Conservation (phyloP, 2,329 filamentous ascomycete genomes). For the Teratosphaeria viscida region DNA sequence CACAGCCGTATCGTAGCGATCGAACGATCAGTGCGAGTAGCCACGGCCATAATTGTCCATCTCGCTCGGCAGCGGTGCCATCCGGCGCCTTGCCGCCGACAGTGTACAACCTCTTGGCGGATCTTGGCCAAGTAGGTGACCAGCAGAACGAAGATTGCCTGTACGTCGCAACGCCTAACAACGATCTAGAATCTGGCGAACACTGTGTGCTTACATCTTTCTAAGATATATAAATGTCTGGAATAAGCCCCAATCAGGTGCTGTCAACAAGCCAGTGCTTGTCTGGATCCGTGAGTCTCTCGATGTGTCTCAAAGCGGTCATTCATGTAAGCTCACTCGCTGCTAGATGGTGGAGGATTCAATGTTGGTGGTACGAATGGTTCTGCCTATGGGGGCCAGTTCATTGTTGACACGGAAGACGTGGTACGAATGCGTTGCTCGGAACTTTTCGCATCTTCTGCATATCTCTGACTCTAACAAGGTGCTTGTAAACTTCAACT, state of each 20-base stretch:
- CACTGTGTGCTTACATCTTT: not conserved
- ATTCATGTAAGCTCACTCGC: not conserved
- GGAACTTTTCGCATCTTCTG: not conserved
- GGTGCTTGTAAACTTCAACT: conserved; percentile 44
- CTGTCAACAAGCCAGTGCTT: not conserved
- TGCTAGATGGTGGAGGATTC: conserved; percentile 38
- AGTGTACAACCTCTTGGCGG: not conserved
- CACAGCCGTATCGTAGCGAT: not conserved
- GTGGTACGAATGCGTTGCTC: not conserved
- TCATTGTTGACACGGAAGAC: not conserved
- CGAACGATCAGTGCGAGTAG: not conserved
- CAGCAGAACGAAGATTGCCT: conserved; percentile 2
- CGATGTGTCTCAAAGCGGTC: not conserved
- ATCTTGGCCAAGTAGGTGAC: not conserved
- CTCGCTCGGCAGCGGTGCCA: not conserved
- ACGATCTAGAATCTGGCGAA: too few relatives aligned
- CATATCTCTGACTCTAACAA: not conserved
- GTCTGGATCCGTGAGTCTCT: not conserved
- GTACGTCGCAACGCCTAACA: not conserved
- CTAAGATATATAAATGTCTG: not conserved
- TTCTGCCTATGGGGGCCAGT: conserved; percentile 19
- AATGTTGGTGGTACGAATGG: conserved; percentile 22
- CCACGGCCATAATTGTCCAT: not conserved
- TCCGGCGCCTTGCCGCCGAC: not conserved
- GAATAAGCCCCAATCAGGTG: not conserved